Evolutionary conservation across 495 filamentous ascomycete genomes (phyloP), one percentile per base, ranked within the genome.

Genomic region (Hypomontagnella submonticulosa): DNA sequence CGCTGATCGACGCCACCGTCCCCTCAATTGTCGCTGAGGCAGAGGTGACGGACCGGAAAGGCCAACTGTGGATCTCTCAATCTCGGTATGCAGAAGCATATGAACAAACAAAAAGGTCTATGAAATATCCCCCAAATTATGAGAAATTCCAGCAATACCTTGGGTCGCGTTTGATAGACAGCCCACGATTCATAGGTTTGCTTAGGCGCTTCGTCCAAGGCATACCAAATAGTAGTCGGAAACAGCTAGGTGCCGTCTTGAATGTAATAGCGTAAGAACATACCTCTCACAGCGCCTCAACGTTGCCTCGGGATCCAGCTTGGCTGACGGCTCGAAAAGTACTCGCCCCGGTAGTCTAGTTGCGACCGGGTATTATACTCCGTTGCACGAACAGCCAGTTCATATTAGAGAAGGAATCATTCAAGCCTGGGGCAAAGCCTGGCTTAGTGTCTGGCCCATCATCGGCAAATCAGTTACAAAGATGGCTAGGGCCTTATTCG

Each of bases 271-370:
- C 53, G 76, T 79, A 67, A 59, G 65, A n/a, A 43, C 34, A 33
- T 37, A 27, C 5, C 23, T 47, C 33, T 53, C 42, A 2, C 42
- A 7, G 18, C 23, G 11, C 55, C 0, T 53, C 52, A 37, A n/a
- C 12, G 19, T 42, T 44, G 1, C 1, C 4, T 4, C 37, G 46
- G 53, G 13, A 2, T 19, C 11, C 8, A 20, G 16, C 6, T 34
- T 56, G 30, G 32, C 67, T 69, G 30, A 73, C 38, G 50, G 32
- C 16, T 20, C 48, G 4, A 6, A 41, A 70, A 93, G 89, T 60
- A 90, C 89, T 27, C 82, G 82, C n/a, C 76, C 86, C 0, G 90
- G 90, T 7, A 91, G 87, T 33, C 71, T 91, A 12, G 73, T 90
- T 12, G 73, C 88, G 15, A 92, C 90, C 0, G 89, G 89, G 18